Percentiles rank a stretch among this genome's conserved stretches.
Conservation (phyloP, 2,329 filamentous ascomycete species). For the Aspergillus luchuensis region DNA sequence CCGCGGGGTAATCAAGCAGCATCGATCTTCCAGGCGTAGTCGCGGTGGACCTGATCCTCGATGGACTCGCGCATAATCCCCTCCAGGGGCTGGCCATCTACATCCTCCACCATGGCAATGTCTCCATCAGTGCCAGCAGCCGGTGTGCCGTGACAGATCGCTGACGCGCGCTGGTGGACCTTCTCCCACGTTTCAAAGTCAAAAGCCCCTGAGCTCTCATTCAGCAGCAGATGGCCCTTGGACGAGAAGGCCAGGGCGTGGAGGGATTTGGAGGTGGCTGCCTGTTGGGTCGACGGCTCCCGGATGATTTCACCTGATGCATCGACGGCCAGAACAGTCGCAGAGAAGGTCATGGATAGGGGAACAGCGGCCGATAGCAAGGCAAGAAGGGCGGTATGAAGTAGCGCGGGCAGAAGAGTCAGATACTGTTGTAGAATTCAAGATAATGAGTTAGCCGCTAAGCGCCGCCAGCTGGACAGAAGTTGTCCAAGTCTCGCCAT, state of each 20-base stretch:
- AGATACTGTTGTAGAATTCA: conserved; percentile 66
- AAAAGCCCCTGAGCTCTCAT: conserved; percentile 81
- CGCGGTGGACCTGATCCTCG: conserved; percentile 55
- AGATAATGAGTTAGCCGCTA: conserved; percentile 13
- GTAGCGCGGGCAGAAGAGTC: conserved; percentile 74
- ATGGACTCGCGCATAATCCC: conserved; percentile 64
- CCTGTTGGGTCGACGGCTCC: conserved; percentile 65
- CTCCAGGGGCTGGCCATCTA: conserved; percentile 50
- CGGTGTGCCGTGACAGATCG: conserved; percentile 61
- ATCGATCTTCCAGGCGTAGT: conserved; percentile 44
- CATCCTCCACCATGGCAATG: conserved; percentile 48
- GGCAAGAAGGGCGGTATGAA: conserved; percentile 77
- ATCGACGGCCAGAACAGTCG: conserved; percentile 64
- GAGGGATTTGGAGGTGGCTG: conserved; percentile 66
- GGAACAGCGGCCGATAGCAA: conserved; percentile 82
- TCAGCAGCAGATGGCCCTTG: conserved; percentile 70
- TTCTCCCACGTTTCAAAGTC: conserved; percentile 73
- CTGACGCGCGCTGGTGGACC: conserved; percentile 65
- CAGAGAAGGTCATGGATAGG: conserved; percentile 70
- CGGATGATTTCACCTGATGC: conserved; percentile 48
- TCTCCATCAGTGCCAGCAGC: conserved; percentile 45
- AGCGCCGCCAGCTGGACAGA: not conserved
- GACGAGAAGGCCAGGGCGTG: conserved; percentile 86
- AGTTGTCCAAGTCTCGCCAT: not conserved
- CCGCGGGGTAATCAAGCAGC: conserved; percentile 30